Base-by-base conservation (phyloP, 495 filamentous ascomycete genomes). In the Bacidia gigantensis region DNA sequence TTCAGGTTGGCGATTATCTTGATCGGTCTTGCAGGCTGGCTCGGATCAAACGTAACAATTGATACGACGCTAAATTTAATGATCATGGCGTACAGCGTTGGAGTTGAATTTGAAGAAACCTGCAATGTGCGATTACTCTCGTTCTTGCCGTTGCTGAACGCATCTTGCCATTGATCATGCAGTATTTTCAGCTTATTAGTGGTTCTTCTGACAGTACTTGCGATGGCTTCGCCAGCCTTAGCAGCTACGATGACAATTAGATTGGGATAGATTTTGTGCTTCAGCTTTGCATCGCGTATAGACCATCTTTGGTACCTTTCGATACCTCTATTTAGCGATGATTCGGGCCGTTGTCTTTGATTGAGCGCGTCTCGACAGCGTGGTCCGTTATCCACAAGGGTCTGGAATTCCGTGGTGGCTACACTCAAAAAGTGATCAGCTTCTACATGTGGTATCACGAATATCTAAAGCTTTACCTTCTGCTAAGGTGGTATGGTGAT, bases 301-400 rank as follows among this genome's bases (percentile, higher is more conserved):
- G 71, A 68, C 72, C 72, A 76, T 26, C 63, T 66, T 44, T 73
- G 52, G 51, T 69, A 74, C 10, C 59, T 62, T 12, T 56, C 47
- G 40, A 74, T 66, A 3, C 59, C 60, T 7, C 57, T 62, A 49
- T 58, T 56, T 40, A 74, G 65, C 2, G 66, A 50, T 0, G 35
- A 11, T 39, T 70, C 66, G 3, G 70, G 64, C 5, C 47, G 38
- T 1, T 59, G 50, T 0, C 47, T 43, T 5, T 67, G 48, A 2
- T 67, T 38, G 12, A 54, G 58, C 49, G 64, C 66, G 49, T 73
- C 72, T 42, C 71, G 59, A 1, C 70, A 67, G 23, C 60, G 65
- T n/a, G 67, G 63, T 17, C 69, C 67, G 21, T 71, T 56, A n/a
- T 54, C 40, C 23, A 73, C 62, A 5, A 76, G 60, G 1, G 59